Conservation (phyloP, 805 yeast genomes). For the Candida nonsorbophila region DNA sequence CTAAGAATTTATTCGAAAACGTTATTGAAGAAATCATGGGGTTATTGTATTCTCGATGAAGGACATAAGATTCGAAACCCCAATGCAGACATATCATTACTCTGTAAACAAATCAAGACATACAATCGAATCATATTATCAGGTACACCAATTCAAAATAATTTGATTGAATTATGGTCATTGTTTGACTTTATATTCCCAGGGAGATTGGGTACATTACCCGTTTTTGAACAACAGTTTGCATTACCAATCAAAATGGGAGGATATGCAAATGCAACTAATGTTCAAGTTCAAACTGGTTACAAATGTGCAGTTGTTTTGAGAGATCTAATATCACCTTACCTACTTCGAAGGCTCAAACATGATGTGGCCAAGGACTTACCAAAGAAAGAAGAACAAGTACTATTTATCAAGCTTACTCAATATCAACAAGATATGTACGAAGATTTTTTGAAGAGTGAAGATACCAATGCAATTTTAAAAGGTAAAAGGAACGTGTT, state of each 20-base stretch:
- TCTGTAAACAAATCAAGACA: constrained; percentile 80
- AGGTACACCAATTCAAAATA: constrained; percentile 96
- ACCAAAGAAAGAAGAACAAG: constrained; percentile 92
- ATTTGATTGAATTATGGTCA: constrained; percentile 88
- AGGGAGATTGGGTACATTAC: constrained; percentile 89
- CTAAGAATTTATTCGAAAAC: constrained; percentile 60
- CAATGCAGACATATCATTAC: constrained; percentile 77
- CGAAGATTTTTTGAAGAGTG: constrained; percentile 66
- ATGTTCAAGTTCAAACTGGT: constrained; percentile 93
- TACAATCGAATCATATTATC: constrained; percentile 83
- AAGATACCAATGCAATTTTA: constrained; percentile 65
- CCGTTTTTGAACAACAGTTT: constrained; percentile 90
- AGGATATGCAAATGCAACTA: constrained; percentile 97
- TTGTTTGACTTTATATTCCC: constrained; percentile 93
- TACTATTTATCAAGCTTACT: constrained; percentile 83
- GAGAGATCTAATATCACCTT: constrained; percentile 85
- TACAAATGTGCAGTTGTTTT: constrained; percentile 92
- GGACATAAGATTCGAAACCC: constrained; percentile 98
- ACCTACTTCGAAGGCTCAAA: constrained; percentile 79
- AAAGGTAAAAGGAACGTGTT: constrained; percentile 77
- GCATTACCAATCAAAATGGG: constrained; percentile 91
- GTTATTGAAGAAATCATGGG: constrained; percentile 72
- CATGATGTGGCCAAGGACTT: constrained; percentile 92
- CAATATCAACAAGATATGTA: constrained; percentile 69
- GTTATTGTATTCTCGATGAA: constrained; percentile 87